Percentiles rank a stretch among this genome's conserved stretches.
Evolutionary conservation across 2,329 filamentous ascomycete species (phyloP).

Genomic region (Conoideocrella luteorostrata): DNA sequence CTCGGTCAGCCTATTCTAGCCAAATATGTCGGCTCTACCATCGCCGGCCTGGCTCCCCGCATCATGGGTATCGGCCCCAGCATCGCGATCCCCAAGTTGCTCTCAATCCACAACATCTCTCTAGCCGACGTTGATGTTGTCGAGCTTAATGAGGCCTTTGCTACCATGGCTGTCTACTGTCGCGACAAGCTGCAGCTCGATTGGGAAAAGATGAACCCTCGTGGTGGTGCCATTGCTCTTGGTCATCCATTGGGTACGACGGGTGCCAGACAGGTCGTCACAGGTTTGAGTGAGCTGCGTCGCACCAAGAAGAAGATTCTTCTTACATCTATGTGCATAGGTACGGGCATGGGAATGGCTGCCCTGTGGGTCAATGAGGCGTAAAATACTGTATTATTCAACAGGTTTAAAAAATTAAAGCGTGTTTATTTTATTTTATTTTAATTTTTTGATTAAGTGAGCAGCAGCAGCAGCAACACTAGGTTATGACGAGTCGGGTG

Average conservation of each 20-base stretch:
- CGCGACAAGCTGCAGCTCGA: constrained; percentile 64
- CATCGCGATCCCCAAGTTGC: constrained; percentile 72
- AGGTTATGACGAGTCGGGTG: neutral
- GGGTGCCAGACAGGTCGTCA: constrained; percentile 77
- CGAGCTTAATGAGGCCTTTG: constrained; percentile 97
- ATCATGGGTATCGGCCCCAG: constrained; percentile 94
- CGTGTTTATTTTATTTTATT: neutral
- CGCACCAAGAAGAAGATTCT: constrained; percentile 85
- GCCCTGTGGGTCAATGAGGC: constrained; percentile 57
- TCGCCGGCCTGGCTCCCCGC: constrained; percentile 81
- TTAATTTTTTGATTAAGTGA: no score
- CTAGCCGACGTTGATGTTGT: constrained; percentile 81
- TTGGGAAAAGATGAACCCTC: constrained; percentile 70
- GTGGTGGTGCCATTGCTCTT: constrained; percentile 76
- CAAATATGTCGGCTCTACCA: constrained; percentile 89
- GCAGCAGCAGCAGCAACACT: no score
- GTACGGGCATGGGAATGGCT: constrained; percentile 64
- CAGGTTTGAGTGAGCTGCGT: constrained; percentile 77
- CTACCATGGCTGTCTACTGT: constrained; percentile 96
- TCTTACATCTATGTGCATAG: constrained; percentile 84
- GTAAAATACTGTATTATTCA: neutral
- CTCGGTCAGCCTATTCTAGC: constrained; percentile 86
- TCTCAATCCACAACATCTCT: constrained; percentile 69
- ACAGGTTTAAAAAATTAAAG: neutral
- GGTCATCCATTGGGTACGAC: constrained; percentile 79